Evolutionary conservation across 179 eudicot species (phyloP), one percentile per base, ranked within the genome.

Genomic region (Drosera spatulata): DNA sequence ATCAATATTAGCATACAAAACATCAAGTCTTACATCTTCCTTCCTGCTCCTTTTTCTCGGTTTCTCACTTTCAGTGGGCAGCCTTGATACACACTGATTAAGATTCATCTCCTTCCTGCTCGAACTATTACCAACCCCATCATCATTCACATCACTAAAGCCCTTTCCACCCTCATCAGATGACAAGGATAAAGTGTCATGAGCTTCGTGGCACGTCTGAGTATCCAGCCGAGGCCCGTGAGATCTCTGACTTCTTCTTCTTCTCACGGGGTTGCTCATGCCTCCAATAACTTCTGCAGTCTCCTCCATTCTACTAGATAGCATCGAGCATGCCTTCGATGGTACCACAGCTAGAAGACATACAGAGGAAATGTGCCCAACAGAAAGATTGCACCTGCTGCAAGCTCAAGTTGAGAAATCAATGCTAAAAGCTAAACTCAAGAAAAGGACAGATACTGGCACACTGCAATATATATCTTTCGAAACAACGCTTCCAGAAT

Each of bases 21-120:
- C 78, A 55, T 71, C 72, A n/a, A 81, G 76, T 52, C 79, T 81
- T 14, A 72, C 68, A 61, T 73, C 82, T 62, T 72, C 71, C 63
- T 78, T 81, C 62, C 58, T 72, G 59, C 52, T 69, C 78, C 54
- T 80, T 72, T 71, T 80, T 58, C 38, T 62, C 15, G 69, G 63
- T 40, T 63, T 69, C 42, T 77, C 88, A 60, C 65, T 73, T 14
- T 80, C 91, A 0, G 33, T 22, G 33, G 33, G 33, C 1, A 22
- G 33, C 33, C 33, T 22, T 41, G 82, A 73, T 49, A 59, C 76
- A 69, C 84, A 83, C 49, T 80, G 86, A 69, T 85, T 91, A 67
- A 93, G 88, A 71, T 85, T 84, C 52, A 84, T 75, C 61, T 79
- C 84, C 69, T 86, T 86, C 70, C 88, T 78, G 66, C 68, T 69